Conservation (phyloP, 1,139 yeast genomes). For the Suhomyces bribrorum region DNA sequence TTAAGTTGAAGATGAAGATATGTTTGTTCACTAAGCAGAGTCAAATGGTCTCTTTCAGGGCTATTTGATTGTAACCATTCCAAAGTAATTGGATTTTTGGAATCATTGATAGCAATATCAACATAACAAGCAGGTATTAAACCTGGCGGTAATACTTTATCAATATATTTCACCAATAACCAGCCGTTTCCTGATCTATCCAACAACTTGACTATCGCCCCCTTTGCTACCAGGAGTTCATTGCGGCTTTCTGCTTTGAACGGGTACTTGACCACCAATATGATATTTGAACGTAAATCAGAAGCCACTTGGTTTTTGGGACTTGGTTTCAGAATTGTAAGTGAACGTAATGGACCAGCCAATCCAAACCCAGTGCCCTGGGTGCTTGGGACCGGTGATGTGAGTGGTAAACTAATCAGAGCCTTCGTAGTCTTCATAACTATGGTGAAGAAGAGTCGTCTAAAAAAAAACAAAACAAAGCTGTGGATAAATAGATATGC, state of each 20-base stretch:
- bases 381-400: slow-evolving; percentile 10
- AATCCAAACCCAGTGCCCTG: slow-evolving; percentile 5
- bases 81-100: slow-evolving; percentile 37
- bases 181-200: slow-evolving; percentile 45
- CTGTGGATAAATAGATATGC: background rate
- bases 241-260: slow-evolving; percentile 36
- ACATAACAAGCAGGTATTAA: slow-evolving; percentile 46
- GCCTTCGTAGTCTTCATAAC: slow-evolving; percentile 13
- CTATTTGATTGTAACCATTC: slow-evolving; percentile 33
- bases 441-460: slow-evolving; percentile 6
- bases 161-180: slow-evolving; percentile 46
- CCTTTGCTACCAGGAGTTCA: slow-evolving; percentile 40
- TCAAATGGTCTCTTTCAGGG: slow-evolving; percentile 5
- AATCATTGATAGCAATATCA: slow-evolving; percentile 49
- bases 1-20: slow-evolving; percentile 25
- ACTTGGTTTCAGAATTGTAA: slow-evolving; percentile 24
- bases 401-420: slow-evolving; percentile 11
- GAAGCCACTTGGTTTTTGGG: slow-evolving; percentile 15
- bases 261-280: slow-evolving; percentile 39
- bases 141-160: slow-evolving; percentile 38
- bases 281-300: slow-evolving; percentile 31
- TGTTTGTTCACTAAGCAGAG: slow-evolving; percentile 17
- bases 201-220: slow-evolving; percentile 42
- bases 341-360: slow-evolving; percentile 15
- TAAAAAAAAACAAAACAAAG: slow-evolving; percentile 5